Evolutionary conservation across 2,329 filamentous ascomycete genomes (phyloP).

Genomic region (Elsinoe australis): DNA sequence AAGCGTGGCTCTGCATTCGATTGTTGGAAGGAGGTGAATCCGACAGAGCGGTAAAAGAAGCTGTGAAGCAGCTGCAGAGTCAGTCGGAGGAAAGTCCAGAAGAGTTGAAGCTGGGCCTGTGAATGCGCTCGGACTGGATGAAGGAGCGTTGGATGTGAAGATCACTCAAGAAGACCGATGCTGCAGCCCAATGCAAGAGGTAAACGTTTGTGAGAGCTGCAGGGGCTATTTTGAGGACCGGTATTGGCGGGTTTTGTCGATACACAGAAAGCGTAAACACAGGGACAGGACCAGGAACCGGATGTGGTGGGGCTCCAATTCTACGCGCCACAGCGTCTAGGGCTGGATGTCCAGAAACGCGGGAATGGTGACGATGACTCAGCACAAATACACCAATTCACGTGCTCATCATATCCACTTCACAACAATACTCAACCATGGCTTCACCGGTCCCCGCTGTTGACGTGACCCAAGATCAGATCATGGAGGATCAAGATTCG

Average conservation of each 20-base stretch:
- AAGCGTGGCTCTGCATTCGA: not conserved
- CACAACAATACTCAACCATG: no score
- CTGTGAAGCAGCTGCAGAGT: not conserved
- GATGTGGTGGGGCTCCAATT: no score
- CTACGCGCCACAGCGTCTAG: not conserved
- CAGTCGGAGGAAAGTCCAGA: not conserved
- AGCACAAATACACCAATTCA: conserved; percentile 8
- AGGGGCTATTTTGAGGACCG: conserved; percentile 12
- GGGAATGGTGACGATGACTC: not conserved
- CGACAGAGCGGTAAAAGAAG: not conserved
- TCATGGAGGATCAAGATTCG: no score
- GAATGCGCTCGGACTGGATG: not conserved
- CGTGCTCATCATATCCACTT: not conserved
- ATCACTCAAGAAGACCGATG: not conserved
- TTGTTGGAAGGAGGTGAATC: conserved; percentile 1
- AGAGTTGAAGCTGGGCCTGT: not conserved
- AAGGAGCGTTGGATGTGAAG: not conserved
- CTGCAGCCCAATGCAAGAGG: not conserved
- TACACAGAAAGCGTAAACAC: conserved; percentile 15
- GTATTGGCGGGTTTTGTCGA: conserved; percentile 14
- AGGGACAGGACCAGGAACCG: conserved; percentile 4
- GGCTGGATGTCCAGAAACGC: not conserved
- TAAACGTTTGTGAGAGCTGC: not conserved
- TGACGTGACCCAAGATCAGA: no score
- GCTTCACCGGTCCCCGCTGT: no score